Conservation (phyloP, 805 yeast species). For the Komagataella mondaviorum region DNA sequence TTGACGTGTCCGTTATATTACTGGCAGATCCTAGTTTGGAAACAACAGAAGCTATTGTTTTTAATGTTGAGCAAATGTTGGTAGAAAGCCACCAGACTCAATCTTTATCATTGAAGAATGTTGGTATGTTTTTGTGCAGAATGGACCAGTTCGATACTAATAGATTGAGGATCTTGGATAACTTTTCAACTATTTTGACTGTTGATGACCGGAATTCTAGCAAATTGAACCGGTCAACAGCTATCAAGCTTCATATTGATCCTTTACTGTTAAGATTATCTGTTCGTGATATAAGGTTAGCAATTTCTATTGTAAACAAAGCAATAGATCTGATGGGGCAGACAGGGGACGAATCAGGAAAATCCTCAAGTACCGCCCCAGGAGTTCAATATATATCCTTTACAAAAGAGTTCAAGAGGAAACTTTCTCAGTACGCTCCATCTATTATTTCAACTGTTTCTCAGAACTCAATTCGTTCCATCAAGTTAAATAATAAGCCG, state of each 20-base stretch:
- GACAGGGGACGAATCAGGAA: conserved; percentile 1
- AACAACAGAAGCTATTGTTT: conserved; percentile 79
- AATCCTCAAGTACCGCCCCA: conserved; percentile 4
- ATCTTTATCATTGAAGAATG: conserved; percentile 56
- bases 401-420: conserved; percentile 50
- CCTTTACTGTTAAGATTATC: conserved; percentile 75
- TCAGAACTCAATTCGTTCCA: conserved; percentile 12
- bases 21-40: conserved; percentile 63
- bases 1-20: conserved; percentile 64
- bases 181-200: conserved; percentile 68
- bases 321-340: conserved; percentile 42
- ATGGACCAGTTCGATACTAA: conserved; percentile 58
- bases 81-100: conserved; percentile 55
- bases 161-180: conserved; percentile 70
- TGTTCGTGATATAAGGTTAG: conserved; percentile 74
- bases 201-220: conserved; percentile 62
- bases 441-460: conserved; percentile 43
- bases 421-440: conserved; percentile 54
- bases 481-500: conserved; percentile 10
- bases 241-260: conserved; percentile 60
- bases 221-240: conserved; percentile 40
- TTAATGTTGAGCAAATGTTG: conserved; percentile 70
- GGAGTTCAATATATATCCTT: conserved; percentile 18
- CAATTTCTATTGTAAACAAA: conserved; percentile 54
- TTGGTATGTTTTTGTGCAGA: conserved; percentile 74